These are phyloP conservation scores for Teunomyces kruisii DNA, from an alignment of 805 yeast species.

Conservation along the genomic window DNA sequence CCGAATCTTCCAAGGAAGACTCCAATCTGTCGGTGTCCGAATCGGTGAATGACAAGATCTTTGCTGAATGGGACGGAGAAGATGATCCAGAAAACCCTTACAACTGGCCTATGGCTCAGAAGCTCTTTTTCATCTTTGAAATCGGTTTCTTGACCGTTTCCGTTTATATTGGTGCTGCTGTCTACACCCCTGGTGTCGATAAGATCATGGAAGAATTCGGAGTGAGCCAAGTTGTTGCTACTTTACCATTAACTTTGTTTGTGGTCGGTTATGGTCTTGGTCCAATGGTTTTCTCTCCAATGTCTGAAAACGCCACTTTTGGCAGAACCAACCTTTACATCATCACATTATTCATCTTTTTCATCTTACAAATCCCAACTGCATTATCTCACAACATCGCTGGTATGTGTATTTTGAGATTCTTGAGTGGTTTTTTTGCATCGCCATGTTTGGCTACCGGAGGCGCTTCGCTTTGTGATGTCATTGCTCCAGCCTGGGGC, in stretches of 20 bases:
- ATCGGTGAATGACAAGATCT: background rate
- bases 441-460: slow-evolving; percentile 60
- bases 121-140: slow-evolving; percentile 35
- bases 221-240: slow-evolving; percentile 45
- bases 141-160: slow-evolving; percentile 48
- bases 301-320: slow-evolving; percentile 53
- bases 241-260: slow-evolving; percentile 53
- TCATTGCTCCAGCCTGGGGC: slow-evolving; percentile 39
- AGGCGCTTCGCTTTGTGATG: slow-evolving; percentile 57
- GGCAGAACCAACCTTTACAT: slow-evolving; percentile 56
- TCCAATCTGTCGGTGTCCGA: background rate
- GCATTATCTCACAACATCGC: slow-evolving; percentile 53
- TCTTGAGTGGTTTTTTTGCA: slow-evolving; percentile 54
- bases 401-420: slow-evolving; percentile 49
- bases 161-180: slow-evolving; percentile 57
- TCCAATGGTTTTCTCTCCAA: slow-evolving; percentile 57
- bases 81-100: slow-evolving; percentile 57
- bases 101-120: slow-evolving; percentile 51
- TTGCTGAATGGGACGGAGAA: slow-evolving; percentile 47
- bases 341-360: slow-evolving; percentile 45
- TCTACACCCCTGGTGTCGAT: slow-evolving; percentile 52
- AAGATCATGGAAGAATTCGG: slow-evolving; percentile 46
- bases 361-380: slow-evolving; percentile 55
- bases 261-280: slow-evolving; percentile 64
- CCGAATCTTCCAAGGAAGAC: background rate